phyloP scores from a whole-genome alignment of 1,284 basidiomycete species.

The Heliocybe sulcata region DNA sequence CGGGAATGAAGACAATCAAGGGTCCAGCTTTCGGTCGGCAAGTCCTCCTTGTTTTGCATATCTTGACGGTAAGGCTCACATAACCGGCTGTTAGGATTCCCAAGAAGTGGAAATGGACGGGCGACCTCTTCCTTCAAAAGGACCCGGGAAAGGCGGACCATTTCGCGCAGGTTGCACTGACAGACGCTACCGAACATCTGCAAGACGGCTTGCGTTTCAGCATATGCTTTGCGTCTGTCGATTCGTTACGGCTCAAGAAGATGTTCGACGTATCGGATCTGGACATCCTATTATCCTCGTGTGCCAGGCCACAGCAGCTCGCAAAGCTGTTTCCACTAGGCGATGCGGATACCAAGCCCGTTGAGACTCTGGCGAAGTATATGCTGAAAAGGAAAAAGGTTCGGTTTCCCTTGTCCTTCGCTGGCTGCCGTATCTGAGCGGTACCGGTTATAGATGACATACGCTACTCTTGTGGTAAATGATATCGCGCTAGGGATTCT shows the following conservation, averaged over 20 bases:
- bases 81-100: conserved; percentile 9
- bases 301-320: conserved; percentile 41
- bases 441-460: conserved; percentile 34
- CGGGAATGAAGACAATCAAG: neutral
- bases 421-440: neutral
- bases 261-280: conserved; percentile 42
- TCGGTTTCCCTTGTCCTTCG: neutral
- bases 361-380: conserved; percentile 36
- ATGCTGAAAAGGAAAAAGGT: conserved; percentile 41
- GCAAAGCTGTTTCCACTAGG: conserved; percentile 35
- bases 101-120: conserved; percentile 29
- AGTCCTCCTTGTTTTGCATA: neutral
- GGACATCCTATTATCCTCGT: conserved; percentile 36
- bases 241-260: conserved; percentile 36
- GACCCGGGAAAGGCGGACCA: conserved; percentile 25
- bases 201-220: conserved; percentile 41
- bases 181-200: conserved; percentile 32
- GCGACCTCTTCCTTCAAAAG: conserved; percentile 23
- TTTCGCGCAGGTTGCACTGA: conserved; percentile 40
- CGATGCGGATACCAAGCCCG: conserved; percentile 28
- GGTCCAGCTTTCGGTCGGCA: conserved; percentile 9
- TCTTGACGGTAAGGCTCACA: too few species aligned
- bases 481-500: conserved; percentile 31
- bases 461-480: conserved; percentile 39
- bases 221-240: conserved; percentile 29